phyloP scores from a whole-genome alignment of 176 grass and related monocot species.

The Oryza meyeriana region DNA sequence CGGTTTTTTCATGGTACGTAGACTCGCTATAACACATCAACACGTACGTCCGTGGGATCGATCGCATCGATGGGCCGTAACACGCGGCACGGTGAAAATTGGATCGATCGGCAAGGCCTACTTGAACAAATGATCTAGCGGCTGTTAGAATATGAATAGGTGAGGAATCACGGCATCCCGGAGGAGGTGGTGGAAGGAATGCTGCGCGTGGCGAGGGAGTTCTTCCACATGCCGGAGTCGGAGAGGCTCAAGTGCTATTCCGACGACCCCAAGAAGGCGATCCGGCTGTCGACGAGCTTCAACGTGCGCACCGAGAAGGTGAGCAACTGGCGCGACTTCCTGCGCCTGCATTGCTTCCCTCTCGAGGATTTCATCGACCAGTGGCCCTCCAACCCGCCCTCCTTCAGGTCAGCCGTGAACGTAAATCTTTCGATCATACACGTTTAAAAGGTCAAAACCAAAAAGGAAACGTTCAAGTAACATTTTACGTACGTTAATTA shows the following conservation, averaged over 20 bases:
- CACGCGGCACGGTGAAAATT: not conserved
- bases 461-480: not conserved
- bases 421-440: not conserved
- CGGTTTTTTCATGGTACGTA: conserved; percentile 81
- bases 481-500: not conserved
- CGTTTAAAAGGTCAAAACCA: not conserved
- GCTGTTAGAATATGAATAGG: conserved; percentile 15
- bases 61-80: not conserved
- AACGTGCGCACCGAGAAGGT: conserved; percentile 87
- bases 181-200: conserved; percentile 48
- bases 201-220: conserved; percentile 65
- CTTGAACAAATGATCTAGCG: not conserved
- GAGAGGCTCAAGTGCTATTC: conserved; percentile 95
- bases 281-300: conserved; percentile 87
- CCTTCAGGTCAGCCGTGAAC: conserved; percentile 53
- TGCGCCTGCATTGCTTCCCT: conserved; percentile 82
- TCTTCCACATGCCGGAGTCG: conserved; percentile 87
- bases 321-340: conserved; percentile 87
- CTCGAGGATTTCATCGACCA: conserved; percentile 73
- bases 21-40: no score
- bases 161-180: conserved; percentile 79
- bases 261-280: conserved; percentile 77
- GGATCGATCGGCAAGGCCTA: no score
- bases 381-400: conserved; percentile 71
- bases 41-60: not conserved